These are phyloP conservation scores for Phascolomyces articulosus DNA, from an alignment of 371 early-diverging fungal species.

Conservation along the genomic window DNA sequence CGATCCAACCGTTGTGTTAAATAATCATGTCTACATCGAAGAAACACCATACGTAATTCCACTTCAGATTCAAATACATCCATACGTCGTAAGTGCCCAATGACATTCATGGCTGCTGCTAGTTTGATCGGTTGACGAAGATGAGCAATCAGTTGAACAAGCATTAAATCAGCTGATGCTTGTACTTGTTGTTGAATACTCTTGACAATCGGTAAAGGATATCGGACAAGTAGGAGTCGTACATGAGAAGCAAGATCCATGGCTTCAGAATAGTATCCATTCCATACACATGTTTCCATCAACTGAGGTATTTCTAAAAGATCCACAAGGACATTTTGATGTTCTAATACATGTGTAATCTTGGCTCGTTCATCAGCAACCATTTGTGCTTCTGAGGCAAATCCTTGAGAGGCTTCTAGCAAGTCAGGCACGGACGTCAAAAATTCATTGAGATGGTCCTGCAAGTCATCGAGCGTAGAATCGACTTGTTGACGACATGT, in stretches of 20 bases:
- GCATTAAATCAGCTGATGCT: constrained; percentile 67
- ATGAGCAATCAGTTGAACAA: constrained; percentile 70
- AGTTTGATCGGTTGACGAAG: constrained; percentile 77
- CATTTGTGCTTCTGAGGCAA: constrained; percentile 30
- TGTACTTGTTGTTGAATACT: constrained; percentile 68
- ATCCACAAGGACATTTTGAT: constrained; percentile 65
- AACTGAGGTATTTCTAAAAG: constrained; percentile 80
- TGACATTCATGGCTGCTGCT: constrained; percentile 76
- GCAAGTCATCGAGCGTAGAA: constrained; percentile 55
- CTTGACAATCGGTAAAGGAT: constrained; percentile 62
- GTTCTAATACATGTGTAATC: constrained; percentile 57
- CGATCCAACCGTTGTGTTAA: constrained; percentile 57
- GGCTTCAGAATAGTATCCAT: constrained; percentile 84
- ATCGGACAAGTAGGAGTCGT: constrained; percentile 59
- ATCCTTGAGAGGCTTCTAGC: constrained; percentile 50
- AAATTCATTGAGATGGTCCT: constrained; percentile 54
- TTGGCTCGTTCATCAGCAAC: constrained; percentile 52
- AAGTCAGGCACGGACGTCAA: constrained; percentile 52
- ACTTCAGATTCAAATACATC: constrained; percentile 70
- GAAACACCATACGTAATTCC: constrained; percentile 74
- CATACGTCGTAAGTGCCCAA: constrained; percentile 81
- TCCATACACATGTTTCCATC: constrained; percentile 82
- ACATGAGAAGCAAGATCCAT: constrained; percentile 83
- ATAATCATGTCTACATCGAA: constrained; percentile 72
- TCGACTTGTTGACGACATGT: constrained; percentile 60